phyloP scores from a whole-genome alignment of 108 stramenopile species.

The Thalassiosira profunda region DNA sequence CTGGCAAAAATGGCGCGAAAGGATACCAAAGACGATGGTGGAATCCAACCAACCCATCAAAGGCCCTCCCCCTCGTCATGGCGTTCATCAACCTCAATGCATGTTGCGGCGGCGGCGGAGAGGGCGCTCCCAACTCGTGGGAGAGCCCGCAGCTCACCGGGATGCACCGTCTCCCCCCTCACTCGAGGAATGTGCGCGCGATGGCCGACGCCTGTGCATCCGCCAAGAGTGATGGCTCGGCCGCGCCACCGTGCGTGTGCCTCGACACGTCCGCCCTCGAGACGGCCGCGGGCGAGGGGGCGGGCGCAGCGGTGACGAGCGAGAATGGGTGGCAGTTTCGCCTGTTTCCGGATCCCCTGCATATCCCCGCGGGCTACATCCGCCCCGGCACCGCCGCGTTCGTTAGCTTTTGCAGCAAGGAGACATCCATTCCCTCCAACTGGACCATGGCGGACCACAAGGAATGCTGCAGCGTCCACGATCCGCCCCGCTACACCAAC shows the following conservation, averaged over 20 bases:
- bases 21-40: neutral
- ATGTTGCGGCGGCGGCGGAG: slow-evolving; percentile 6
- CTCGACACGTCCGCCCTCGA: slow-evolving; percentile 24
- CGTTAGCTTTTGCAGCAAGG: neutral
- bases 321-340: slow-evolving; percentile 32
- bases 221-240: too few relatives aligned
- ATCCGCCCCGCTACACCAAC: slow-evolving; percentile 70
- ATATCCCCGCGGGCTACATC: slow-evolving; percentile 17
- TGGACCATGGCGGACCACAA: slow-evolving; percentile 36
- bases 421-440: slow-evolving; percentile 27
- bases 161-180: slow-evolving; percentile 30
- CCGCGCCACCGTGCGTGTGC: slow-evolving; percentile 34
- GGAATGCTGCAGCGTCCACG: slow-evolving; percentile 12
- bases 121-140: slow-evolving; percentile 19
- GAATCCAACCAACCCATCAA: too few relatives aligned
- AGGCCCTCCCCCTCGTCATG: too few relatives aligned
- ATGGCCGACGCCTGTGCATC: slow-evolving; percentile 8
- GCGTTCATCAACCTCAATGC: slow-evolving; percentile 21
- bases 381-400: neutral
- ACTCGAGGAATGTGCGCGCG: slow-evolving; percentile 22
- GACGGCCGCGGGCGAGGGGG: neutral
- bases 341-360: slow-evolving; percentile 23
- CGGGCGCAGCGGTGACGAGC: neutral
- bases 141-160: slow-evolving; percentile 36
- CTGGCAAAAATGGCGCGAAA: too few relatives aligned